These are phyloP conservation scores for Oryza coarctata DNA, from an alignment of 176 grass and related monocot species.

Conservation along the genomic window DNA sequence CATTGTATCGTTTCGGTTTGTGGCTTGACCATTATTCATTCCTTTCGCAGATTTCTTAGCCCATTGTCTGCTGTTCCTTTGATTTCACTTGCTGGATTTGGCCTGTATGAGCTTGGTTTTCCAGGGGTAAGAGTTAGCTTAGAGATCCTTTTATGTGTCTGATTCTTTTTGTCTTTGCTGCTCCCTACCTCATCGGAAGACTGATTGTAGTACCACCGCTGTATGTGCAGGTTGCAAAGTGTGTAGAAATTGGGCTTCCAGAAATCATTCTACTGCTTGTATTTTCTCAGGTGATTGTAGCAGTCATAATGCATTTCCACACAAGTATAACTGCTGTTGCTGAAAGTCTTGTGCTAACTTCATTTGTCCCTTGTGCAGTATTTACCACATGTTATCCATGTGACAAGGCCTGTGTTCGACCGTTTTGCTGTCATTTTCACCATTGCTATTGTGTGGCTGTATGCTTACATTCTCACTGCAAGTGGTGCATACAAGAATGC, in stretches of 20 bases:
- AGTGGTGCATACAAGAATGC: slow-evolving; percentile 81
- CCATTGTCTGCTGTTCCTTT: slow-evolving; percentile 85
- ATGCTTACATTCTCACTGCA: slow-evolving; percentile 78
- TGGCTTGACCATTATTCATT: not conserved
- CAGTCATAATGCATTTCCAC: not conserved
- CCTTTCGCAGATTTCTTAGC: slow-evolving; percentile 59
- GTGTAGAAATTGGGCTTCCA: slow-evolving; percentile 85
- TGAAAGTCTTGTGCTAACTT: slow-evolving; percentile 21
- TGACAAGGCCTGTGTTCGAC: slow-evolving; percentile 57
- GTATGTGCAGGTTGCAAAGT: slow-evolving; percentile 73
- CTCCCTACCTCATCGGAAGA: not conserved
- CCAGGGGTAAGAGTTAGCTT: slow-evolving; percentile 55
- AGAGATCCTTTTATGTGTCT: not conserved
- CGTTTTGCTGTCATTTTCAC: slow-evolving; percentile 87
- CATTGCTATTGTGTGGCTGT: slow-evolving; percentile 80
- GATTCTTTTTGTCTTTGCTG: not conserved
- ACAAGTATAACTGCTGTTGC: not conserved
- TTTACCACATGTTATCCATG: slow-evolving; percentile 60
- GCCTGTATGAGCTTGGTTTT: slow-evolving; percentile 93
- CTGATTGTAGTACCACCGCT: not conserved
- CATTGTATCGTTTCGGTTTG: not conserved
- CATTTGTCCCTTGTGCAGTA: slow-evolving; percentile 49
- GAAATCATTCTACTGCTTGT: slow-evolving; percentile 72
- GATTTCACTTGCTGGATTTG: slow-evolving; percentile 73
- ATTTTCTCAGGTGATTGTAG: slow-evolving; percentile 67